Conservation (phyloP, 1,139 yeast species). For the Yamadazyma triangularis region DNA sequence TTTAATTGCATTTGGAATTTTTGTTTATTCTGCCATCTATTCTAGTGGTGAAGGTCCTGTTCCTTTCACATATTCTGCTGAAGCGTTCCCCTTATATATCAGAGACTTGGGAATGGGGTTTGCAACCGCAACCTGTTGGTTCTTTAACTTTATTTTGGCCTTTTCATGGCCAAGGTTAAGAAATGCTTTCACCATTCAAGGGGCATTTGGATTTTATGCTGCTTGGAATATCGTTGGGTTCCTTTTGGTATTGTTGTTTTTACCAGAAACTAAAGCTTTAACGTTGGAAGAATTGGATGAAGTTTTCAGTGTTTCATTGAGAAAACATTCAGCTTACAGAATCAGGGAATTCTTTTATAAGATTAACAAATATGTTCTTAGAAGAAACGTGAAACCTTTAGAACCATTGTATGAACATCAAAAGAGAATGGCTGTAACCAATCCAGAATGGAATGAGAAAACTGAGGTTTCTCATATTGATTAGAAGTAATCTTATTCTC, state of each 20-base stretch:
- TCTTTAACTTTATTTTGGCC: conserved; percentile 75
- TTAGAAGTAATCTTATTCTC: conserved; percentile 10
- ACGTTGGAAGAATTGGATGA: conserved; percentile 73
- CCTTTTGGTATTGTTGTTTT: conserved; percentile 59
- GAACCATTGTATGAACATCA: conserved; percentile 52
- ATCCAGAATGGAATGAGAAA: conserved; percentile 59
- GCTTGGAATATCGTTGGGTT: conserved; percentile 82
- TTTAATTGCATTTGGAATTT: conserved; percentile 66
- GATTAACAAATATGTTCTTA: conserved; percentile 39
- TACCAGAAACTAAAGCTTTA: conserved; percentile 68
- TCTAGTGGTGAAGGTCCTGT: conserved; percentile 91
- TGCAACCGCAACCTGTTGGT: conserved; percentile 85
- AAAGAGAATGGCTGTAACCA: conserved; percentile 52
- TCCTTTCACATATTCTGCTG: conserved; percentile 87
- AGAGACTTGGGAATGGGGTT: conserved; percentile 85
- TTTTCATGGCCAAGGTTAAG: conserved; percentile 79
- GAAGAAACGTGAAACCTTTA: conserved; percentile 41
- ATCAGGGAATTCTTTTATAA: conserved; percentile 36
- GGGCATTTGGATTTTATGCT: conserved; percentile 89
- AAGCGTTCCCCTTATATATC: conserved; percentile 75
- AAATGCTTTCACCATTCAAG: conserved; percentile 66
- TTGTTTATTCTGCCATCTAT: conserved; percentile 68
- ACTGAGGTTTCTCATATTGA: conserved; percentile 46
- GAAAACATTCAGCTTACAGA: conserved; percentile 54
- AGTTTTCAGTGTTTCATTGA: conserved; percentile 55